Percentiles rank a stretch among this genome's conserved stretches.
Conservation (phyloP, 2,329 filamentous ascomycete species). For the Penicillium hesseltinei region DNA sequence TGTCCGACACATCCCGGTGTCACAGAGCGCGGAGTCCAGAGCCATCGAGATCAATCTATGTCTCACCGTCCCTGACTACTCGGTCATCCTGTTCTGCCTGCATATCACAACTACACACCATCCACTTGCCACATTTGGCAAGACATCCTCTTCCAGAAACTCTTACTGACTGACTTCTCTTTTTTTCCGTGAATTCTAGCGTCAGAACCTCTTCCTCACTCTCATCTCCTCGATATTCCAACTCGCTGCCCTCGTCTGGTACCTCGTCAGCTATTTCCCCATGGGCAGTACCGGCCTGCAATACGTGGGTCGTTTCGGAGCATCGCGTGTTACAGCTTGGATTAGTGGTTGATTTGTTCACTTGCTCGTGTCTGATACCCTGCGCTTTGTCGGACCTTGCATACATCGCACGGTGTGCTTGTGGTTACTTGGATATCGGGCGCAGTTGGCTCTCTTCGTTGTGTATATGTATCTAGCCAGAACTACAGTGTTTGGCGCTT, state of each 20-base stretch:
- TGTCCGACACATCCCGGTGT: slow-evolving; percentile 8
- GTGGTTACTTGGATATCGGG: neutral
- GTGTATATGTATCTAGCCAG: neutral
- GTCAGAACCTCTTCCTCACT: slow-evolving; percentile 80
- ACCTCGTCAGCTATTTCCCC: slow-evolving; percentile 94
- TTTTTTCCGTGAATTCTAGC: slow-evolving; percentile 50
- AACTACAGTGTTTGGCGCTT: neutral
- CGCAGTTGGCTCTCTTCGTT: neutral
- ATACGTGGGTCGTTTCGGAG: slow-evolving; percentile 81
- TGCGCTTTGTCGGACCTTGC: neutral
- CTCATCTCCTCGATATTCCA: slow-evolving; percentile 81
- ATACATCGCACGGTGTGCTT: neutral
- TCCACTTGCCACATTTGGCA: neutral
- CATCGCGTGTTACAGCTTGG: slow-evolving; percentile 81
- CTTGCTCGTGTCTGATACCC: neutral
- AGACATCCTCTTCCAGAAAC: neutral
- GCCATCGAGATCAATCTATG: slow-evolving; percentile 8
- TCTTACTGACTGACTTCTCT: slow-evolving; percentile 23
- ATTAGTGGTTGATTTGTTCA: slow-evolving; percentile 63
- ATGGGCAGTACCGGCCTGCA: slow-evolving; percentile 90
- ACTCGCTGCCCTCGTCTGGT: slow-evolving; percentile 81
- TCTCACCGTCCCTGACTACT: slow-evolving; percentile 14
- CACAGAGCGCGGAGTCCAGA: slow-evolving; percentile 11
- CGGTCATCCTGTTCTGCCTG: slow-evolving; percentile 8
- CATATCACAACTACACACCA: slow-evolving; percentile 3